Evolutionary conservation across 73 alveolate genomes (phyloP).

Genomic region (Tetrahymena thermophila): DNA sequence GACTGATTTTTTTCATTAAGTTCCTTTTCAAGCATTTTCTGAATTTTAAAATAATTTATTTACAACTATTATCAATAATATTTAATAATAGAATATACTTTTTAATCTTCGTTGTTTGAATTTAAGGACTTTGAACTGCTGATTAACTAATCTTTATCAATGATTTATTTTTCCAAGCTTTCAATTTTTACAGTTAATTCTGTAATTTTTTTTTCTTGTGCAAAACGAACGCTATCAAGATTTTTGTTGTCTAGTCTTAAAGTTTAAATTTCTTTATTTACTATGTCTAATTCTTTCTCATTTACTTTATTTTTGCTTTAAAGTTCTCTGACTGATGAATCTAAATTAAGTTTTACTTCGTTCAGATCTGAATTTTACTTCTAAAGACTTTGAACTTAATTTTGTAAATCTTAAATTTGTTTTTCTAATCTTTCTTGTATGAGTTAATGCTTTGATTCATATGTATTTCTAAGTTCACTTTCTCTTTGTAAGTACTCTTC

Average conservation of each 20-base stretch:
- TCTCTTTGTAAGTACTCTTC: slow-evolving; percentile 23
- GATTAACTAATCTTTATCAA: slow-evolving; percentile 14
- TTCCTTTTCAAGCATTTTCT: slow-evolving; percentile 31
- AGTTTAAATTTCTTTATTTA: slow-evolving; percentile 11
- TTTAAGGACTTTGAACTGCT: background rate
- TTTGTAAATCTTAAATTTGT: slow-evolving; percentile 10
- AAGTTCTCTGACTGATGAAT: slow-evolving; percentile 9
- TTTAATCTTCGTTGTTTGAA: slow-evolving; percentile 14
- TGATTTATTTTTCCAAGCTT: slow-evolving; percentile 20
- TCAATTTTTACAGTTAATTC: slow-evolving; percentile 28
- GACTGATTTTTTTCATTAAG: background rate
- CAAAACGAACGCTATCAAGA: slow-evolving; percentile 12
- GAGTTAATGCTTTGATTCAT: slow-evolving; percentile 21
- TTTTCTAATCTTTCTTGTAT: slow-evolving; percentile 27
- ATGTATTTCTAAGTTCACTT: slow-evolving; percentile 10
- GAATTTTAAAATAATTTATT: background rate
- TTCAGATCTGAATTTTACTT: slow-evolving; percentile 3
- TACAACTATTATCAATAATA: background rate
- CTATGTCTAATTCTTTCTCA: background rate
- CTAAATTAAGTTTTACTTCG: slow-evolving; percentile 1
- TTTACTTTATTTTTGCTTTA: background rate
- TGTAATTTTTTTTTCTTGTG: slow-evolving; percentile 24
- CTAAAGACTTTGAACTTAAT: slow-evolving; percentile 4
- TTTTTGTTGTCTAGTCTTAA: slow-evolving; percentile 24
- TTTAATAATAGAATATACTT: slow-evolving; percentile 23